Conservation (phyloP, 768 basidiomycete species). For the Lepiota brunneoincarnata region DNA sequence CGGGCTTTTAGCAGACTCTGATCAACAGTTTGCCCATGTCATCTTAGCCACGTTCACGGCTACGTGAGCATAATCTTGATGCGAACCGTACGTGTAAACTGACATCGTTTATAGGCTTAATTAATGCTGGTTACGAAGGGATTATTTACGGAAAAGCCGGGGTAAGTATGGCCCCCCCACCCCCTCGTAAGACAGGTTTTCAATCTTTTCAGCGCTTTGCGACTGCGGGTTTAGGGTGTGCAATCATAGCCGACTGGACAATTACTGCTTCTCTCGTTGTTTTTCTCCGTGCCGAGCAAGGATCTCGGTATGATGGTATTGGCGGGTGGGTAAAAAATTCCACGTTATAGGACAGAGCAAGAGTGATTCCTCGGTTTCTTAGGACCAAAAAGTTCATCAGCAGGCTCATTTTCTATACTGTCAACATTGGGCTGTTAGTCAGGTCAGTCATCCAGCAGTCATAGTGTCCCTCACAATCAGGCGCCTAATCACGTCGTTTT, state of each 20-base stretch:
- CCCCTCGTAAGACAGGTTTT: background rate
- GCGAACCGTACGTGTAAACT: no score
- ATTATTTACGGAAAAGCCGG: no score
- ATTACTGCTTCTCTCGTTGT: background rate
- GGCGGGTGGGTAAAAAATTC: background rate
- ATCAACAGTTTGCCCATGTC: no score
- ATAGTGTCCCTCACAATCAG: no score
- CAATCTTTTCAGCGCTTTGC: background rate
- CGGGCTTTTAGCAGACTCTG: background rate
- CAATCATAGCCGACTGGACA: constrained; percentile 1
- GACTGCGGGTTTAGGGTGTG: background rate
- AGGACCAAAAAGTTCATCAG: constrained; percentile 3
- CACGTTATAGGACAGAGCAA: background rate
- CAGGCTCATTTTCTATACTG: background rate
- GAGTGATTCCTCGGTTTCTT: background rate
- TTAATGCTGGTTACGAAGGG: no score
- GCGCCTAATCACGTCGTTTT: background rate
- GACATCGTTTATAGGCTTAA: no score
- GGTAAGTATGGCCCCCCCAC: no score
- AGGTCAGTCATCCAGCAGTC: background rate
- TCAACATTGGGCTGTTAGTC: constrained; percentile 1
- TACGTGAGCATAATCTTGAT: no score
- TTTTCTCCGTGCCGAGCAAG: background rate
- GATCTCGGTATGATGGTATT: background rate
- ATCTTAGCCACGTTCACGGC: no score